Evolutionary conservation across 208 protist genomes (phyloP).

Genomic region (Novymonas esmeraldas): DNA sequence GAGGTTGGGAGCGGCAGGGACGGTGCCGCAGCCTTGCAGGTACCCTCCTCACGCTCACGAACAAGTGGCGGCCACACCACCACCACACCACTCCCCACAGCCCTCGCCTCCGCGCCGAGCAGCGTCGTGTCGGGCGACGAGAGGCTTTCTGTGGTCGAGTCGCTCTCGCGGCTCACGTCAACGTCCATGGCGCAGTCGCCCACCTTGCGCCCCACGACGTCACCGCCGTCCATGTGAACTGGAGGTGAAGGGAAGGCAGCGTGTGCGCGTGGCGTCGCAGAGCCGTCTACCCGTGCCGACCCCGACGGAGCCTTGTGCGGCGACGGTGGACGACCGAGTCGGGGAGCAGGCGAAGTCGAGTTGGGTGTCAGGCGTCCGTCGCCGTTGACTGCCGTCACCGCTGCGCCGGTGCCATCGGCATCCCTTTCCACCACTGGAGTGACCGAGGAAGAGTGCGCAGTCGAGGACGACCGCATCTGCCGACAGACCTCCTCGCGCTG

Average conservation of each 20-base stretch:
- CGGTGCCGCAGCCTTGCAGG: not conserved
- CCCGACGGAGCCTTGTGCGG: conserved; percentile 5
- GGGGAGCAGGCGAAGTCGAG: not conserved
- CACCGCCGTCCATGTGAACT: not conserved
- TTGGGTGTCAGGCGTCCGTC: not conserved
- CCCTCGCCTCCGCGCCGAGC: not conserved
- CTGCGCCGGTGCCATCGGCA: too few relatives aligned
- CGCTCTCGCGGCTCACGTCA: not conserved
- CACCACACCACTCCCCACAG: conserved; percentile 24
- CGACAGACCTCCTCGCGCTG: not conserved
- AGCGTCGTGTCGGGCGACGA: not conserved
- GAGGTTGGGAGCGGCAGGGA: too few relatives aligned
- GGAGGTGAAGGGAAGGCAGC: not conserved
- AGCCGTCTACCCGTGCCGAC: not conserved
- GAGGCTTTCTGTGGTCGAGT: not conserved
- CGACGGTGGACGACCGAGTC: not conserved
- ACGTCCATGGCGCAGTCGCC: not conserved
- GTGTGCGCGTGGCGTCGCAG: not conserved
- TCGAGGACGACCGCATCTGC: not conserved
- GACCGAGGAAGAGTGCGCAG: not conserved
- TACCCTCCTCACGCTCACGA: not conserved
- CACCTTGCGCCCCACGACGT: not conserved
- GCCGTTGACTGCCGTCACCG: too few relatives aligned
- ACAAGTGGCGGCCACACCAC: conserved; percentile 8
- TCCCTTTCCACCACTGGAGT: too few relatives aligned